phyloP scores from a whole-genome alignment of 257 asterid genomes.

The Gardenia jasminoides region DNA sequence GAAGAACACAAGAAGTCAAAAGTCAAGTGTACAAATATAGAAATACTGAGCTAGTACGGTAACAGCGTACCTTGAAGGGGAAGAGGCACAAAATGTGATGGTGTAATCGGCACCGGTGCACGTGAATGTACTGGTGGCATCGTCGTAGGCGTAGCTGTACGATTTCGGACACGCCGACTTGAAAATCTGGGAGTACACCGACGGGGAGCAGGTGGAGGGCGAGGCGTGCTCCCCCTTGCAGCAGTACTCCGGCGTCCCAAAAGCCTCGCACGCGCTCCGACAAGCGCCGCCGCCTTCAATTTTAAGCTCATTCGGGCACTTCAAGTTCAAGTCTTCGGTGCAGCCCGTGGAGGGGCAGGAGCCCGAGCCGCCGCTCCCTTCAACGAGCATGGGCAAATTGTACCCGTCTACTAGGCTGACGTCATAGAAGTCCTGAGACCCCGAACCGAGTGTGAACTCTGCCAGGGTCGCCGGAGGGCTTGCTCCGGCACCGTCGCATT shows the following conservation, averaged over 20 bases:
- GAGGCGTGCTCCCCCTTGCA: constrained; percentile 62
- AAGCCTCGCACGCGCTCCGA: constrained; percentile 74
- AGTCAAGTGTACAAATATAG: neutral
- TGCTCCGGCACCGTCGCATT: constrained; percentile 78
- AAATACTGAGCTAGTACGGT: neutral
- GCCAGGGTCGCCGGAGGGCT: constrained; percentile 68
- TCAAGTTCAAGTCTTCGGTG: constrained; percentile 50
- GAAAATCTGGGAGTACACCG: constrained; percentile 61
- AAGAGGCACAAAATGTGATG: constrained; percentile 64
- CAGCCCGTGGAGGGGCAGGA: constrained; percentile 68
- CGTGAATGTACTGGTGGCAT: constrained; percentile 68
- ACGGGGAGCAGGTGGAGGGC: constrained; percentile 64
- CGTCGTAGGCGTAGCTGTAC: constrained; percentile 79
- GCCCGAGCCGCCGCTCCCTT: constrained; percentile 60
- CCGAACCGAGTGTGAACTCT: constrained; percentile 81
- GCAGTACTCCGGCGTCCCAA: constrained; percentile 57
- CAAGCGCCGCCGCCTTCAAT: constrained; percentile 59
- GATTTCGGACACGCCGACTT: constrained; percentile 71
- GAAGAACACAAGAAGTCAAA: no score
- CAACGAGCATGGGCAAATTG: constrained; percentile 70
- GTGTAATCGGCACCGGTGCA: constrained; percentile 61
- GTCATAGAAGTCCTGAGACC: constrained; percentile 72
- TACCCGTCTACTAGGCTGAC: constrained; percentile 82
- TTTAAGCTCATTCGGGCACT: constrained; percentile 62
- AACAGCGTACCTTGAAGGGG: constrained; percentile 27